Base-by-base conservation (phyloP, 2,329 filamentous ascomycete species). In the Colletotrichum abscissum region DNA sequence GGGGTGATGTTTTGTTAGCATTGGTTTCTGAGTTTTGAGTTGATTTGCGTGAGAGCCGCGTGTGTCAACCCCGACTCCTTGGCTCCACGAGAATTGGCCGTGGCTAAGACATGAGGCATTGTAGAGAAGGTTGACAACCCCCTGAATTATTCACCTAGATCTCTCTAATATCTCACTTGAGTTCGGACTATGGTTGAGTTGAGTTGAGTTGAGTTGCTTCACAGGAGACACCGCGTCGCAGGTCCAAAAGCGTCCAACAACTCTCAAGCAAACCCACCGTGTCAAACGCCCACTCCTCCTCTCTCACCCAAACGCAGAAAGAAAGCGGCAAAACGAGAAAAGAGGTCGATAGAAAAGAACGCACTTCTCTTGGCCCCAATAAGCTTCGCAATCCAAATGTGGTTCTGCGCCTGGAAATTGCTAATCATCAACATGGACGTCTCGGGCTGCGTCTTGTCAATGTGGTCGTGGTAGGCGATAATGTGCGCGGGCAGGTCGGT, bases 401-500 rank as follows among this genome's bases (percentile, higher is more conserved):
- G 80, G 42, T 79, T 80, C 78, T 85, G 82, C 4, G 81, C 81
- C 77, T 86, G 83, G 56, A 84, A 85, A 65, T 81, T 80, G 52
- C 84, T 85, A 70, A 82, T 84, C 81, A 86, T 81, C 75, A 82
- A 83, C 33, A 79, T 73, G 11, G 83, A 80, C 67, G 80, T 71
- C 60, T 73, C 67, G 49, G 72, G 60, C 72, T 75, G 49, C 46
- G 72, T 76, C 11, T 66, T 64, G 57, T 75, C 78, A 58, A 77
- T 69, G 75, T 72, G 35, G 38, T 81, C 82, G 73, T 88, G 85
- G 72, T 86, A 86, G 35, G 82, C 80, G 54, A 79, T 79, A 67
- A 88, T 83, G 72, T 84, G 77, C 69, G 81, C 78, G 4, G 86
- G 86, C 52, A 88, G 78, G 14, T 79, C 74, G 24, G 82, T 81